phyloP scores from a whole-genome alignment of 177 flowering plant genomes.

The Vitis hybrid region DNA sequence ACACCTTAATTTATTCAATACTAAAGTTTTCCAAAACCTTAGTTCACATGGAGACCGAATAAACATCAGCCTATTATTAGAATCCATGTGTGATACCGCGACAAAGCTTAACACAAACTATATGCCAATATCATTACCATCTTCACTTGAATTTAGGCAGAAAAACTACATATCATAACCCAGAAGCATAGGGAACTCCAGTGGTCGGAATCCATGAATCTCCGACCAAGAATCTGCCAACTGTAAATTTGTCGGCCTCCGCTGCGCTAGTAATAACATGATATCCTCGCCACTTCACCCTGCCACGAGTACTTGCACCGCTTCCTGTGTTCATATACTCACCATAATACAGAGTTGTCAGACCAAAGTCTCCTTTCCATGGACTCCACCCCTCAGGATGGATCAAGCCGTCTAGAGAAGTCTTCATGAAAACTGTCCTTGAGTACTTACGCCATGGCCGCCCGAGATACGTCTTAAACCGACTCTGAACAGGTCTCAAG shows the following conservation, averaged over 20 bases:
- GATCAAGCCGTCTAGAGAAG: conserved; percentile 19
- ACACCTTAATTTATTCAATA: too few species aligned
- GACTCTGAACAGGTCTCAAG: conserved; percentile 8
- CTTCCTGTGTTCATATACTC: conserved; percentile 32
- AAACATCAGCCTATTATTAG: too few species aligned
- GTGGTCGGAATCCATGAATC: conserved; percentile 25
- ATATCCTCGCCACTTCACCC: conserved; percentile 32
- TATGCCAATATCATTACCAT: too few species aligned
- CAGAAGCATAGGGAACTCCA: conserved; percentile 28
- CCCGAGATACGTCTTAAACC: conserved; percentile 22
- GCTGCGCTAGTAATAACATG: conserved; percentile 15
- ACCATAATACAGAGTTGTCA: conserved; percentile 28
- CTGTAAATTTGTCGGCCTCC: conserved; percentile 28
- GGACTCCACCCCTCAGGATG: conserved; percentile 32
- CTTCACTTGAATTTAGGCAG: too few species aligned
- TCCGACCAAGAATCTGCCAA: conserved; percentile 29
- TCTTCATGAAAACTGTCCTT: conserved; percentile 32
- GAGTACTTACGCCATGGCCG: conserved; percentile 39
- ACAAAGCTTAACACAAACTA: too few species aligned
- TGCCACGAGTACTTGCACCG: conserved; percentile 23
- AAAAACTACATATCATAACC: conserved; percentile 15
- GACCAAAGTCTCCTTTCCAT: conserved; percentile 32
- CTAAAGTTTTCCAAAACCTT: too few species aligned
- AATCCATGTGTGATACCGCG: too few species aligned
- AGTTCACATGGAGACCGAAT: too few species aligned